Base-by-base conservation (phyloP, 768 basidiomycete genomes). In the Suillus hirtellus region DNA sequence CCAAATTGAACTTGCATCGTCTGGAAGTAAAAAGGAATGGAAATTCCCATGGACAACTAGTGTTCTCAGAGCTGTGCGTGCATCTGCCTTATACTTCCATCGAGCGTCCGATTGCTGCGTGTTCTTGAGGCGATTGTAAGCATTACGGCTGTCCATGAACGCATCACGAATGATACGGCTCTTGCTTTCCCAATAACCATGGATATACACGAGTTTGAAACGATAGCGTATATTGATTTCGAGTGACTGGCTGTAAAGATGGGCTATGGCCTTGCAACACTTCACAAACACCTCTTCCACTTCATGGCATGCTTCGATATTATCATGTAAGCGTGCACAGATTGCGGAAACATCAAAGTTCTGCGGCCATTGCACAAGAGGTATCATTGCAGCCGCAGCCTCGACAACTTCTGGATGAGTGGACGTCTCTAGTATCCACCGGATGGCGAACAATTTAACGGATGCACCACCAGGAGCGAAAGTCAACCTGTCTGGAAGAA, bases 371-470 rank as follows among this genome's bases (percentile, higher is more conserved):
- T 54, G 53, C 6, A n/a, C 12, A 3, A 54, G 35, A 37, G 34
- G 53, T 14, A 54, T 5, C 34, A 54, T 54, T 2, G 31, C 34
- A 37, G 53, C 53, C 1, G 35, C 53, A 37, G 34, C 34, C 35
- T 37, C 53, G 1, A 21, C n/a, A 2, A 37, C 40, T 46, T 59
- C 66, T 4, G 60, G 65, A 64, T 71, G 60, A 5, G 60, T 69
- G 8, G 70, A 69, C 2, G 60, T 70, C 46, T 67, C 65, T 9
- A 70, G 60, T 8, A 70, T 34, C 70, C 70, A 70, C 38, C 46
- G 38, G 3, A 71, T 60, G 2, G 44, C 44, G 4, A 46, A 53
- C 3, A 38, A 43, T 38, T 63, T 61, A 19, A 27, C 42, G 35
- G 24, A 63, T 27, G 21, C 47, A 10, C 17, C 3, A 12, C 35